Evolutionary conservation across 2,329 filamentous ascomycete species (phyloP), one percentile per base, ranked within the genome.

Genomic region (Pestalotiopsis sp.): DNA sequence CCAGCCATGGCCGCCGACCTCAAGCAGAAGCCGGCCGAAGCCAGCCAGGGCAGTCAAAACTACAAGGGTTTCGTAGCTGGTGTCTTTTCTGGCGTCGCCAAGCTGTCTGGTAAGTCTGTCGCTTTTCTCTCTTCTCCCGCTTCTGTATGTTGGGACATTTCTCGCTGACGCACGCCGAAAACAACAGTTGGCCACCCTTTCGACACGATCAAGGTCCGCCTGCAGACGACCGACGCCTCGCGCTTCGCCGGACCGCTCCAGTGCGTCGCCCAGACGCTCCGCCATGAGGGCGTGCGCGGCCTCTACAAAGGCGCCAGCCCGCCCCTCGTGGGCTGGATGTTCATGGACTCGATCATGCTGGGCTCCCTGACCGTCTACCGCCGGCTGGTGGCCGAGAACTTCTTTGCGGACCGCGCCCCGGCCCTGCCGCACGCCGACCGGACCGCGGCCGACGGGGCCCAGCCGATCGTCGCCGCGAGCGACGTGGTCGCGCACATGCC

Each of bases 1-100:
- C 45, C 13, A 17, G 60, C 36, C 25, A 77, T 77, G 76, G 72
- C 75, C 67, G 74, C 74, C 72, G 75, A 74, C 71, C 72, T 72
- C 70, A 81, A 82, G 78, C 78, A 81, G 77, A 75, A 74, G 68
- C 71, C 74, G 65, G 74, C 71, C 25, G 69, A 71, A 62, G 71
- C 74, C 71, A 68, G 65, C 61, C 63, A 63, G 66, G 69, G 67
- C 74, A 87, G 31, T 36, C 7, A 84, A 73, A 91, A 93, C 78
- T 98, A 98, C 85, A 95, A 93, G 76, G 96, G 95, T n/a, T 99
- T 98, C 78, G 93, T 98, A 36, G 96, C 93, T 0, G 96, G 96
- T n/a, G 90, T 98, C 6, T 98, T 98, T 78, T 97, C 93, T 49
- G 96, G 96, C 27, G 92, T 98, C 76, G 91, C 95, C 69, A 98